Conservation (phyloP, 257 asterid species). For the Primulina huaijiensis region DNA sequence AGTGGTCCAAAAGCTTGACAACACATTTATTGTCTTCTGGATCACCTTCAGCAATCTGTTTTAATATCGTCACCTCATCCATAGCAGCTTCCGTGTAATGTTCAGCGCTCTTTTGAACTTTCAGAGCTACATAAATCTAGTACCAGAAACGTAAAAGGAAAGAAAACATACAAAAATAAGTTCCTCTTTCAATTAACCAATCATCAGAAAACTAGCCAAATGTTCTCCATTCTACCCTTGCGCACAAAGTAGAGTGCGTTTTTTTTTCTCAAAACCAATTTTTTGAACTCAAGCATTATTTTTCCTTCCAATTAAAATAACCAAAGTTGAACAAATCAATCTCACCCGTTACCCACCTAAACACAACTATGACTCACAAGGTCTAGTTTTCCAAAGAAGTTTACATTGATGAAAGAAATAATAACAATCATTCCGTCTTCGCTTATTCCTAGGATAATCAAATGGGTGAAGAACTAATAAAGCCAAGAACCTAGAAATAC, state of each 20-base stretch:
- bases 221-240: too few relatives aligned
- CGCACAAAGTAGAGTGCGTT: too few relatives aligned
- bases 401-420: not conserved
- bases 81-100: constrained; percentile 96
- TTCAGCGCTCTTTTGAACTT: constrained; percentile 93
- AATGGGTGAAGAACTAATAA: not conserved
- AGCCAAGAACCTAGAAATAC: too few relatives aligned
- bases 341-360: constrained; percentile 1
- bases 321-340: not conserved
- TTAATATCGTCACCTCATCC: constrained; percentile 88
- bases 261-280: too few relatives aligned
- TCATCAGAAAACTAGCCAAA: not conserved
- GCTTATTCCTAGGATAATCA: not conserved
- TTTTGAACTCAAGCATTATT: too few relatives aligned
- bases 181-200: constrained; percentile 6
- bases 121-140: constrained; percentile 79
- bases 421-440: not conserved
- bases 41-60: constrained; percentile 92
- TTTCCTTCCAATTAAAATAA: too few relatives aligned
- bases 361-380: not conserved
- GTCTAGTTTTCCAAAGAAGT: not conserved
- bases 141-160: constrained; percentile 20
- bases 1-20: constrained; percentile 91
- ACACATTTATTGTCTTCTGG: constrained; percentile 84
- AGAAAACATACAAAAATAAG: not conserved